Conservation (phyloP, 495 filamentous ascomycete species). For the Penicillium cataractarum region DNA sequence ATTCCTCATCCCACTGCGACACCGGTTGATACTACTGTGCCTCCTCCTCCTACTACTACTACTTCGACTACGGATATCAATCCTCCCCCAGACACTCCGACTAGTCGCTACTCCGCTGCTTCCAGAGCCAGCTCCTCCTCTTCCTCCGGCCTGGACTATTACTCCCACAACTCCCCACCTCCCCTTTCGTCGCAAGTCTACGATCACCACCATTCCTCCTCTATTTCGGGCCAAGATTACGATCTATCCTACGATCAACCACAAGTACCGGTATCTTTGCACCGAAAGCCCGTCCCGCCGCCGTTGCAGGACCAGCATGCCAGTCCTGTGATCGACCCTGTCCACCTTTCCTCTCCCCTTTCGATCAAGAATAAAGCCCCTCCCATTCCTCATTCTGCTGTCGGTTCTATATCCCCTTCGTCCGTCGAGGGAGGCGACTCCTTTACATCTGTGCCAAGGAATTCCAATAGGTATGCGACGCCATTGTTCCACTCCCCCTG, state of each 20-base stretch:
- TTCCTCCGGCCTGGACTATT: constrained; percentile 16
- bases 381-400: constrained; percentile 29
- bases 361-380: constrained; percentile 36
- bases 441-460: constrained; percentile 39
- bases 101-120: neutral
- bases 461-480: constrained; percentile 48
- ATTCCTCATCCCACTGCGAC: constrained; percentile 5
- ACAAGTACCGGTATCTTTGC: constrained; percentile 17
- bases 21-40: constrained; percentile 8
- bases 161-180: constrained; percentile 25
- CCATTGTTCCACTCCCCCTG: neutral
- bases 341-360: constrained; percentile 33
- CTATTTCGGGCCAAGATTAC: neutral
- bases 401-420: constrained; percentile 26
- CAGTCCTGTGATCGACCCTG: constrained; percentile 33
- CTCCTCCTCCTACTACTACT: neutral
- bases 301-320: constrained; percentile 33
- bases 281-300: constrained; percentile 44
- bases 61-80: constrained; percentile 8
- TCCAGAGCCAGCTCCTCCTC: constrained; percentile 7
- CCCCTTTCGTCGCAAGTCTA: constrained; percentile 22
- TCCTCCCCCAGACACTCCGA: constrained; percentile 12
- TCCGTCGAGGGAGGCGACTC: constrained; percentile 36
- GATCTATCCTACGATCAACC: neutral
- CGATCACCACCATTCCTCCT: neutral